phyloP scores from a whole-genome alignment of 2,329 filamentous ascomycete genomes.

The Botrytis medusae region DNA sequence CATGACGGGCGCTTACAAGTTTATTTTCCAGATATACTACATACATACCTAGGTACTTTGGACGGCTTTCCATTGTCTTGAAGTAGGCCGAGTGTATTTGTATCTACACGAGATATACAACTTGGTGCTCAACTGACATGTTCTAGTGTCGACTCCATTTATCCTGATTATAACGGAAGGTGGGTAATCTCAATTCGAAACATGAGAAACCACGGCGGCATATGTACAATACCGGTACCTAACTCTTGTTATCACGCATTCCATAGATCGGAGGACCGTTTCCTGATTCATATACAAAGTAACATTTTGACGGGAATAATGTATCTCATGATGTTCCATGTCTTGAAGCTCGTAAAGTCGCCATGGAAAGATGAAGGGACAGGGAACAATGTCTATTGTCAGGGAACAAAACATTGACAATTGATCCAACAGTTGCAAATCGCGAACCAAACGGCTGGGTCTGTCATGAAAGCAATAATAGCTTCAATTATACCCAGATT shows the following conservation, averaged over 20 bases:
- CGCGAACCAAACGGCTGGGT: neutral
- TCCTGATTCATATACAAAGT: neutral
- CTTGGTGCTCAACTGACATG: slow-evolving; percentile 1
- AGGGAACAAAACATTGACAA: neutral
- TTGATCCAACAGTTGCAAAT: neutral
- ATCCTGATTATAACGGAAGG: neutral
- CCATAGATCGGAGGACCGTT: neutral
- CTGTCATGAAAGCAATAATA: neutral
- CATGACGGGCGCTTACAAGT: slow-evolving; percentile 19
- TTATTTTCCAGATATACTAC: neutral
- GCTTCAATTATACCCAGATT: neutral
- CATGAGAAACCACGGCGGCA: neutral
- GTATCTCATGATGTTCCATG: neutral
- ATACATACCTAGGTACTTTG: neutral
- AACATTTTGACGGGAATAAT: neutral
- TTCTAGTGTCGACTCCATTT: neutral
- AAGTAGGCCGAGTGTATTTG: neutral
- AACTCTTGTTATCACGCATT: neutral
- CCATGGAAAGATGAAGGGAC: neutral
- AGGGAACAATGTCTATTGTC: neutral
- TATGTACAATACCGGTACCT: neutral
- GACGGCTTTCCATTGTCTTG: slow-evolving; percentile 5
- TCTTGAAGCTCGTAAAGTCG: neutral
- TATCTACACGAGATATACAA: neutral
- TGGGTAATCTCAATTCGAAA: slow-evolving; percentile 16